A percentile compares a stretch with the other conserved stretches of the same genome.
Conservation (phyloP, 2,329 filamentous ascomycete species). For the Ascochyta clinopodiicola region DNA sequence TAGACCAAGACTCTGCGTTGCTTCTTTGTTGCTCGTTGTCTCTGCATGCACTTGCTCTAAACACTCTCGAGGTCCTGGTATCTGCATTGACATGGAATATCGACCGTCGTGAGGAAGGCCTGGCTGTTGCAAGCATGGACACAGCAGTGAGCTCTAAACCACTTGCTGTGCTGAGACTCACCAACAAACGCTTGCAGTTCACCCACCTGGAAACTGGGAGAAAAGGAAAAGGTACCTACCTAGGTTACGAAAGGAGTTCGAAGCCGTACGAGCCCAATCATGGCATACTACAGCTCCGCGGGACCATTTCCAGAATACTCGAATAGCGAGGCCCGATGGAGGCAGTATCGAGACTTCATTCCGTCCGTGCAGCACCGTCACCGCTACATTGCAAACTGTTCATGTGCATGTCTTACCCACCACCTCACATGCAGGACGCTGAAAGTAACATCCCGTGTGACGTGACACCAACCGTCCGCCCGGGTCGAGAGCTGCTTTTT, state of each 20-base stretch:
- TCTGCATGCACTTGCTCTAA: no score
- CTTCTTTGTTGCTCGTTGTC: no score
- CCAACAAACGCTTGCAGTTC: not conserved
- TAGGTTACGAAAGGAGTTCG: no score
- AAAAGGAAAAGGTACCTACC: not conserved
- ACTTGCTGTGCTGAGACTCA: no score
- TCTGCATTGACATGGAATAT: no score
- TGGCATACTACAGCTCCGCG: no score
- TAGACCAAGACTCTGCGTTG: no score
- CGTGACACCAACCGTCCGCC: constrained; percentile 1
- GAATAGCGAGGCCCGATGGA: not conserved
- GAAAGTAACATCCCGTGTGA: not conserved
- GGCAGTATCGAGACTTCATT: not conserved
- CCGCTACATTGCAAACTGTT: not conserved
- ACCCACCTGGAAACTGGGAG: not conserved
- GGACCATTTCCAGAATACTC: not conserved
- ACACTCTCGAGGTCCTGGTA: no score
- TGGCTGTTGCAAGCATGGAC: no score
- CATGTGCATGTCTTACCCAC: not conserved
- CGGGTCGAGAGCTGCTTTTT: constrained; percentile 2
- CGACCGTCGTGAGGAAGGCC: no score
- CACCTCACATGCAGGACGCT: not conserved
- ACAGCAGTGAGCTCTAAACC: no score
- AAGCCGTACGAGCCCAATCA: not conserved
- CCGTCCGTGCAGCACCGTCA: constrained; percentile 1